Conservation (phyloP, 768 basidiomycete genomes). For the Rhodosporidiobolus odoratus region DNA sequence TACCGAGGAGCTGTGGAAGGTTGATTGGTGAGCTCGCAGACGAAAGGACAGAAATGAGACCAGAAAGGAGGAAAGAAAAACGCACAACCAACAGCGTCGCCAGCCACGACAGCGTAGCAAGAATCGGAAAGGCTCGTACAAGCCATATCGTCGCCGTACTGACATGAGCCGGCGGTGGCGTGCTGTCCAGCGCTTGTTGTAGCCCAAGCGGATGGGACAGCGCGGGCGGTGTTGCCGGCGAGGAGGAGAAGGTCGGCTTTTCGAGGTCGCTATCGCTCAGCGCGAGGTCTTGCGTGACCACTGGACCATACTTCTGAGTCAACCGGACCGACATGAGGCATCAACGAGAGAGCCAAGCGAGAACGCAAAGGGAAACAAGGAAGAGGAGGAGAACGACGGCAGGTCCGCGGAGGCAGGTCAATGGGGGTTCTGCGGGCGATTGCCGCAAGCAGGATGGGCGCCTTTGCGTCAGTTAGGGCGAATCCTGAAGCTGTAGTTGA, state of each 20-base stretch:
- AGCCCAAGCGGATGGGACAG: background rate
- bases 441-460: too few species aligned
- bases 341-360: background rate
- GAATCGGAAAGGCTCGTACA: background rate
- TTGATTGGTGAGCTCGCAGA: too few species aligned
- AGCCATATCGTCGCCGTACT: background rate
- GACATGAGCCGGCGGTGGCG: background rate
- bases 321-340: background rate
- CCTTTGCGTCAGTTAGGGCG: too few species aligned
- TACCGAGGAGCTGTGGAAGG: conserved; percentile 17
- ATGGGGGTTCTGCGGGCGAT: too few species aligned
- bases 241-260: background rate
- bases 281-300: background rate
- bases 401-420: too few species aligned
- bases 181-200: background rate
- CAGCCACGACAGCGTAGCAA: conserved; percentile 2
- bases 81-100: conserved; percentile 4
- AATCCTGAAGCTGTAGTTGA: too few species aligned
- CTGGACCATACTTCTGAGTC: background rate
- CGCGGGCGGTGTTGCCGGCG: background rate
- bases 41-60: too few species aligned
- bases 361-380: background rate
- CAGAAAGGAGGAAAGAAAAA: background rate
- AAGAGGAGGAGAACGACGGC: background rate
- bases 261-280: background rate